Base-by-base conservation (phyloP, 805 yeast genomes). In the Scheffersomyces ergatensis region DNA sequence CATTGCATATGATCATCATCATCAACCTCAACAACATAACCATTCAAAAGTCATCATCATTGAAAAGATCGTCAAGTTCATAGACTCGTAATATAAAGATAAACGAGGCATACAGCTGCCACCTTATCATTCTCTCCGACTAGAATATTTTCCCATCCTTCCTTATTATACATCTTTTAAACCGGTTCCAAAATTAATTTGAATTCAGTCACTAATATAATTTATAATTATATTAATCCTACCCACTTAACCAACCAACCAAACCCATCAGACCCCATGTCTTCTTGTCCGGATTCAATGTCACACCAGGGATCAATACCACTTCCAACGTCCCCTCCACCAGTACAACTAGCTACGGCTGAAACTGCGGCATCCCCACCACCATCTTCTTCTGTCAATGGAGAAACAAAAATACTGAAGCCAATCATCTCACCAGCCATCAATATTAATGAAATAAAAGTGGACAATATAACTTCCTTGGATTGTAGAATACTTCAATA, bases 401-500 rank as follows among this genome's bases (percentile, higher is more conserved):
- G n/a, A 23, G 25, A 23, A 23, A 7, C 25, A 23, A 23, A 23
- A 23, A 23, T 8, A 23, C 25, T 23, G 25, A 11, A 23, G 7
- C 25, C 25, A 23, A 23, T 8, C n/a, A n/a, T n/a, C n/a, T n/a
- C n/a, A n/a, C n/a, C n/a, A n/a, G n/a, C n/a, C n/a, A 25, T 29
- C 5, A 12, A 29, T 14, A 29, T 29, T 7, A 14, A 29, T 14
- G 18, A n/a, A 7, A 29, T 29, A n/a, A 15, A 14, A 29, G 18
- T 29, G 5, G 19, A 23, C 4, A 16, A 15, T 5, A 42, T 42
- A 20, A 40, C 47, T 23, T 43, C 44, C 11, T 17, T 39, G 18
- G 47, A 44, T 33, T 39, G 44, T 12, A 74, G 74, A 45, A 66
- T 80, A 17, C 57, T 83, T 3, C 86, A 83, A 54, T 83, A 76